Evolutionary conservation across 2,329 filamentous ascomycete genomes (phyloP), one percentile per base, ranked within the genome.

Genomic region (Thielaviopsis populi): DNA sequence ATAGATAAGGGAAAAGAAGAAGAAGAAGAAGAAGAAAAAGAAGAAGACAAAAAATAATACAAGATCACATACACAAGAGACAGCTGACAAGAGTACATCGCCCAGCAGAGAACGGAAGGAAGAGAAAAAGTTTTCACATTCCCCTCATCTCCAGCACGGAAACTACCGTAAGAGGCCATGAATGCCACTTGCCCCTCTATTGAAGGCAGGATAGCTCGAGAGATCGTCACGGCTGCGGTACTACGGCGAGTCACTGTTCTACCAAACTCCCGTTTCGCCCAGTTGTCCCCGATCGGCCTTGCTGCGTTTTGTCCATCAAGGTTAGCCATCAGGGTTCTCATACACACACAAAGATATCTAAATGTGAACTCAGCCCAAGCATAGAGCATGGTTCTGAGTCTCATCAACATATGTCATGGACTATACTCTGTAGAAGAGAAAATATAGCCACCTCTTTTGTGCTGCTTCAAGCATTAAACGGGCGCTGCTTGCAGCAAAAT

Each of bases 271-370:
- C 24, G 6, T 27, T 37, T 56, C 30, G 10, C 17, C 17, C 53
- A 37, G 6, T 27, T 30, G 27, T 27, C 15, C 15, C 15, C 30
- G 53, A 10, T n/a, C 27, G 15, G n/a, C 24, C 17, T 56, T 17
- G 53, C 53, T 56, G 53, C 53, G 53, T 56, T 22, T 61, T 48
- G 65, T 17, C 65, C 65, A 66, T 66, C 64, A 66, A 66, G 64
- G 64, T 66, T 66, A 61, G n/a, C 64, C 64, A 66, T 66, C 65
- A 66, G 62, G 65, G 65, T 66, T 63, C 62, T 41, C 40, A n/a
- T 19, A n/a, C 46, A 5, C 46, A 22, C 19, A 15, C 19, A 17
- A 59, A 50, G 41, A 17, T 15, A 33, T 17, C 24, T 37, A 56
- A 56, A 56, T 56, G 33, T 56, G 30, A 30, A 33, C 17, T n/a